phyloP scores from a whole-genome alignment of 2,329 filamentous ascomycete genomes.

The Fusarium marasasianum region DNA sequence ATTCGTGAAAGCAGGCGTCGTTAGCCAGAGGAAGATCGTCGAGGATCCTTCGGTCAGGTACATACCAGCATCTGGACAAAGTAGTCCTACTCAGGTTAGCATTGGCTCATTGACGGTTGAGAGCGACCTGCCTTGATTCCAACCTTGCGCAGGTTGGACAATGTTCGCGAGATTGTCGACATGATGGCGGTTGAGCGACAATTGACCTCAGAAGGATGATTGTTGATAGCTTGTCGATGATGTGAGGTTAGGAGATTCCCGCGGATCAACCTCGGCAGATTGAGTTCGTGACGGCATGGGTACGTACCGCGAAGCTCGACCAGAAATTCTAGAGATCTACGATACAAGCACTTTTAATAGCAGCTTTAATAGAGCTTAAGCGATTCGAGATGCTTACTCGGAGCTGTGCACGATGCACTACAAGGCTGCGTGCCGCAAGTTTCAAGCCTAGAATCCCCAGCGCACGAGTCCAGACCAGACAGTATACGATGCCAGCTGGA shows the following conservation, averaged over 20 bases:
- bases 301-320: constrained; percentile 30
- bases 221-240: constrained; percentile 26
- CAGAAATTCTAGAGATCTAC: constrained; percentile 31
- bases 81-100: constrained; percentile 72
- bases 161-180: constrained; percentile 89
- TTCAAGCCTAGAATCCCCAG: constrained; percentile 39
- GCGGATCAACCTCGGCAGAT: constrained; percentile 47
- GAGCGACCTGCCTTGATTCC: constrained; percentile 77
- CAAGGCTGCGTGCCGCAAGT: constrained; percentile 38
- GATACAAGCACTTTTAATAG: constrained; percentile 18
- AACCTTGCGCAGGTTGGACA: constrained; percentile 86
- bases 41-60: constrained; percentile 43
- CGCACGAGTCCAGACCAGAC: constrained; percentile 51
- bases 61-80: constrained; percentile 92
- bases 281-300: constrained; percentile 27
- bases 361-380: background rate
- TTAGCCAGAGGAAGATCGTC: constrained; percentile 36
- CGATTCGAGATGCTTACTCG: constrained; percentile 48
- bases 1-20: constrained; percentile 36
- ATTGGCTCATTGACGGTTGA: background rate
- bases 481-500: constrained; percentile 51
- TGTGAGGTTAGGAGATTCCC: constrained; percentile 37
- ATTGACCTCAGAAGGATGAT: constrained; percentile 38
- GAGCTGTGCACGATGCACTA: constrained; percentile 47
- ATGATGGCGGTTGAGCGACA: constrained; percentile 64